Evolutionary conservation across 2,329 filamentous ascomycete genomes (phyloP), one percentile per base, ranked within the genome.

Genomic region (Sporothrix protearum): DNA sequence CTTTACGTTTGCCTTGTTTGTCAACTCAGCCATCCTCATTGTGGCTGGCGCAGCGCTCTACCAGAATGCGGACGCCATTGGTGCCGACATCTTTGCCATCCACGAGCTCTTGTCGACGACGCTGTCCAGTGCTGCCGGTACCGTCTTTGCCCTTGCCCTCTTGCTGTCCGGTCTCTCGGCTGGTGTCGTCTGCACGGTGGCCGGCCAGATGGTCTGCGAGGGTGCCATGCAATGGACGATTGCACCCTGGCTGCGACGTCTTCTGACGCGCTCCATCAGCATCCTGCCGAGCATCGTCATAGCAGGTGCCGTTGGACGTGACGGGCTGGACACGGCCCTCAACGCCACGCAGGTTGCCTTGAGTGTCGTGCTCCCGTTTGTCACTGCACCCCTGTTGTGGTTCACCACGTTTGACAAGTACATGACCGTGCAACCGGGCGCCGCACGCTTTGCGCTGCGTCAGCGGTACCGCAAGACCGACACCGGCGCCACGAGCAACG

Each of bases 141-240:
- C 91, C 2, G 84, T 97, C n/a, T 97, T 97, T 74, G 92, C 92
- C 0, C 83, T 96, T 2, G 92, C 93, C 0, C 83, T 97, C 0
- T 85, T 97, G 0, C 86, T 96, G 0, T 94, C 91, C 0, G 93
- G 93, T 9, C 86, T 93, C 14, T 92, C 90, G 0, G 93, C 93
- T 0, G 93, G 93, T 6, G 92, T 97, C 47, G 91, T 96, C 2
- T 96, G 93, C 81, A 97, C 94, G 1, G 96, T 97, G 75, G 88
- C 93, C 0, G 93, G 93, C 0, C 93, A 97, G 79, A 96, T 97
- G 89, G 91, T 97, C 28, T 90, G 89, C 74, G 93, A 96, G 79
- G 93, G 93, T 7, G 92, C 93, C 73, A 80, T 97, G 59, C 88
- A 88, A 63, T 94, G 92, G 91, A 88, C 82, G 5, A 80, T 94